Percentiles rank a stretch among this genome's conserved stretches.
Evolutionary conservation across 1,139 yeast species (phyloP).

Genomic region (Scheffersomyces titani): DNA sequence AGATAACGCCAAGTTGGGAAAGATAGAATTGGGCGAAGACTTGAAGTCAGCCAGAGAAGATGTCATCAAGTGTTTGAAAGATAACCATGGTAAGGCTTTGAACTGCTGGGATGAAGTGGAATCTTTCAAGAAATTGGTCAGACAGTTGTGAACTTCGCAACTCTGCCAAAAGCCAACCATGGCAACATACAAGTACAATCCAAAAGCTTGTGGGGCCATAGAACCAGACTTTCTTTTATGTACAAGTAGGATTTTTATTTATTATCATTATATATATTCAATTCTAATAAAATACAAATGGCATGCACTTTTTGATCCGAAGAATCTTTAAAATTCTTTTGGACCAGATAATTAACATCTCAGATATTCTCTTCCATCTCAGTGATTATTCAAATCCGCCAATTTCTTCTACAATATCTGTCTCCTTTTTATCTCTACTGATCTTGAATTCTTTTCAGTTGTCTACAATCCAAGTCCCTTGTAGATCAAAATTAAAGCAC

Average conservation of each 20-base stretch:
- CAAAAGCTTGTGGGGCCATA: background rate
- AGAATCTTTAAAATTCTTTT: conserved; percentile 1
- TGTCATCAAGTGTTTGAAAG: conserved; percentile 66
- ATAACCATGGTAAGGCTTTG: conserved; percentile 72
- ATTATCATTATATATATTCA: background rate
- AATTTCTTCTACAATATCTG: background rate
- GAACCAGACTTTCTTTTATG: too few species aligned
- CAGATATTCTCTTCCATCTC: background rate
- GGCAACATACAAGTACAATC: background rate
- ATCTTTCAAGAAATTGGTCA: conserved; percentile 59
- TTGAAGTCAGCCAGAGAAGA: conserved; percentile 50
- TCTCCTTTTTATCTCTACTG: background rate
- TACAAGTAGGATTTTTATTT: too few species aligned
- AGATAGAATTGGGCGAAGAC: conserved; percentile 33
- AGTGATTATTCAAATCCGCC: background rate
- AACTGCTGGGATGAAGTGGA: conserved; percentile 89
- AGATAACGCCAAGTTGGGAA: conserved; percentile 48
- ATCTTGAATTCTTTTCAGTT: background rate
- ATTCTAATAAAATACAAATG: background rate
- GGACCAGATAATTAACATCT: background rate
- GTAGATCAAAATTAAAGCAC: conserved; percentile 86
- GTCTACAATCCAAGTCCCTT: conserved; percentile 65
- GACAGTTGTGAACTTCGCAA: conserved; percentile 24
- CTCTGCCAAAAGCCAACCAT: background rate
- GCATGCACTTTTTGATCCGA: too few species aligned